A percentile compares a stretch with the other conserved stretches of the same genome.
Conservation (phyloP, 2,329 filamentous ascomycete species). For the Talaromyces piceae region DNA sequence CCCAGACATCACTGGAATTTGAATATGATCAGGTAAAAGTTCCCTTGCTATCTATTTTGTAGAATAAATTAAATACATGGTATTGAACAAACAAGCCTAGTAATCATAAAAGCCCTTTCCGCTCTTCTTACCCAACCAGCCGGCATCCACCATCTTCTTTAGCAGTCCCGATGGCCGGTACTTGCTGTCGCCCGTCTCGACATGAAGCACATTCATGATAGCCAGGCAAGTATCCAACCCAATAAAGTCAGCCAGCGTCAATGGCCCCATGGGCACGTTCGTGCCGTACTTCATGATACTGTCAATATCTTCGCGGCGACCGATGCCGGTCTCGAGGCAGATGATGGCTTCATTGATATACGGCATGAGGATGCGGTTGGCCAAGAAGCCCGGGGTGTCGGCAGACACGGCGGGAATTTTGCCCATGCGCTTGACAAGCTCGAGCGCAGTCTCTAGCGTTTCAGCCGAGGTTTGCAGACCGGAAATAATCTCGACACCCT, state of each 20-base stretch:
- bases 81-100: conserved; percentile 30
- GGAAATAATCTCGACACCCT: conserved; percentile 95
- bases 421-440: conserved; percentile 84
- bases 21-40: too few species aligned
- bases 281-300: conserved; percentile 99
- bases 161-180: conserved; percentile 84
- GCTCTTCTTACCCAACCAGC: conserved; percentile 95
- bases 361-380: conserved; percentile 95
- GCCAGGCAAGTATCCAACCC: conserved; percentile 91
- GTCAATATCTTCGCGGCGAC: conserved; percentile 84
- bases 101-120: conserved; percentile 96
- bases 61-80: neutral
- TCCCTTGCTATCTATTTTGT: neutral
- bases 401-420: conserved; percentile 83
- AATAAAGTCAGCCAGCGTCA: conserved; percentile 93
- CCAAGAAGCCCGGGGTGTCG: conserved; percentile 88
- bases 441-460: conserved; percentile 74
- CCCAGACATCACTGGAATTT: too few species aligned
- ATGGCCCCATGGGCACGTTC: conserved; percentile 94
- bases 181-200: conserved; percentile 90
- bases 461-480: conserved; percentile 81
- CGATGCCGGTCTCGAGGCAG: conserved; percentile 88
- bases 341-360: conserved; percentile 99
- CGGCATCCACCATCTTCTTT: conserved; percentile 93
- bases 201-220: conserved; percentile 92